Base-by-base conservation (phyloP, 1,284 basidiomycete species). In the Ustanciosporium gigantosporum region DNA sequence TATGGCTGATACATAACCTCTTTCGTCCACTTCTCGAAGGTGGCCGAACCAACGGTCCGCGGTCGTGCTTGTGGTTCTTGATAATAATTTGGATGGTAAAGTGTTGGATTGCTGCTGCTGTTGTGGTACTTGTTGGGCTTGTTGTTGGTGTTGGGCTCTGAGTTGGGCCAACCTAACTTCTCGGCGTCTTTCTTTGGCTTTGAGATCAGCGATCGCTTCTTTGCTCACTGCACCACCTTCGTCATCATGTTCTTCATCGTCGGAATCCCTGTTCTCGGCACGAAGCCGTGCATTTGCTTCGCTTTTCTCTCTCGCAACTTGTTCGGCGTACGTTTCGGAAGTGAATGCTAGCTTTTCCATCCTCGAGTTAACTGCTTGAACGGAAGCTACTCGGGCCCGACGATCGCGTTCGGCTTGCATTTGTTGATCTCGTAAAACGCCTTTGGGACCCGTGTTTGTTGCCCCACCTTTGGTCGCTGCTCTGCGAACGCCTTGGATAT, bases 371-470 rank as follows among this genome's bases (percentile, higher is more conserved):
- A 43, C 62, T 2, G 42, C 45, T 24, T 48, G 41, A 2, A 62
- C 31, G 5, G 22, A 20, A 4, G 59, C 48, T 9, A 43, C 25
- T 8, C 61, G 52, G 0, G 44, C 40, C 13, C 29, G 34, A 2
- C 40, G 36, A 5, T 65, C 34, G 8, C 57, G 51, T 25, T 46
- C 40, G 4, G 46, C 60, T 5, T 46, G 41, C 5, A 53, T 34
- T 36, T 50, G 44, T 16, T 44, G 57, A 46, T 73, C 70, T 11
- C 51, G 48, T 15, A 67, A 31, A 14, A 73, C 70, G 21, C 70
- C 70, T 36, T 73, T 73, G 23, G 66, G 68, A 6, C 70, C 70
- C 6, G 70, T 72, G 19, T 68, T 50, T 44, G 47, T 39, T 0
- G 65, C 64, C 4, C 61, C 61, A 8, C 50, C 46, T 16, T 38